Evolutionary conservation across 495 filamentous ascomycete species (phyloP), one percentile per base, ranked within the genome.

Genomic region (Pseudotulostoma volvatum): DNA sequence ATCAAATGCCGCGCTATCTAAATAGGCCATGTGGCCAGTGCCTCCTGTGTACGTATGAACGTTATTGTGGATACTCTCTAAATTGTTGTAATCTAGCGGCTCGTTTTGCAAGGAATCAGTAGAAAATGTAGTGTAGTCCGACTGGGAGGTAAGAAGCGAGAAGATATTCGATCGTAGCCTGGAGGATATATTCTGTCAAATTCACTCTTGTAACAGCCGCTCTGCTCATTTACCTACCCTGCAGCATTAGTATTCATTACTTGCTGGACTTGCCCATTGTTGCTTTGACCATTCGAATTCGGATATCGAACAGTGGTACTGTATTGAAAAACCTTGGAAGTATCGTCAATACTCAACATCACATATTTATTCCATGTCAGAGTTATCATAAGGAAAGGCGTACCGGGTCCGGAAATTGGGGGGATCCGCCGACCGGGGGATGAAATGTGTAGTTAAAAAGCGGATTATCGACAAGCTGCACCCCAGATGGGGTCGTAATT

Each of bases 41-140:
- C 51, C 59, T 3, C 61, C 63, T 30, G 60, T 45, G 38, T 42
- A 43, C n/a, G 44, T 50, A 44, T 68, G 64, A n/a, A 66, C 45
- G n/a, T 47, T 50, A 20, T 59, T 54, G 36, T 68, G 61, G 9
- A 61, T 45, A 36, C 38, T 50, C 41, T 68, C 64, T 8, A 66
- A 36, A 23, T 63, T 64, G 20, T 43, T 44, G 41, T 45, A 49
- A 18, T 45, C 47, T 13, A 40, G 41, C 1, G 33, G n/a, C 14
- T 37, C 9, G 21, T 31, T 28, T 42, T 34, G 31, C 34, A 34
- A 34, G 40, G 34, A 34, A 43, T 63, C 60, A 30, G 53, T 47
- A 38, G 58, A 57, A 36, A 70, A 42, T 44, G 65, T 64, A 11
- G 37, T 40, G 18, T 44, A 40, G 19, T 40, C 40, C 17, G 37